Evolutionary conservation across 2,329 filamentous ascomycete genomes (phyloP).

Genomic region (Fusarium sp.): DNA sequence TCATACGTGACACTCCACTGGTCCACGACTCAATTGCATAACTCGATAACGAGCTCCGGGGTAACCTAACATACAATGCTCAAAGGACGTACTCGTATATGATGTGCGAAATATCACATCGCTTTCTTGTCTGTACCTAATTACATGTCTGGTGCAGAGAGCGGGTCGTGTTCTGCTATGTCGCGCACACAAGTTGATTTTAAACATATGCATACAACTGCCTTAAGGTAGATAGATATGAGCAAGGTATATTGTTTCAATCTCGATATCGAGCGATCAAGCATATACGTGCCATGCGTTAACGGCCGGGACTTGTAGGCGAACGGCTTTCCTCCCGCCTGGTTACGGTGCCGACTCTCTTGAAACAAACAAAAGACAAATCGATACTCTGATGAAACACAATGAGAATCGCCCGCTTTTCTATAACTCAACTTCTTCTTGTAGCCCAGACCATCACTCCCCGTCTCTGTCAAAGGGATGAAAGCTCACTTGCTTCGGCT

Average conservation of each 20-base stretch:
- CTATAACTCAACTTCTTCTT: background rate
- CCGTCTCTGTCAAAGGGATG: background rate
- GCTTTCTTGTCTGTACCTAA: background rate
- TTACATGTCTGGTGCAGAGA: background rate
- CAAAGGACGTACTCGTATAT: too few species aligned
- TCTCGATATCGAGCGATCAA: constrained; percentile 16
- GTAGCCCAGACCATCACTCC: background rate
- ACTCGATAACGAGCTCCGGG: background rate
- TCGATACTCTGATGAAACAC: constrained; percentile 9
- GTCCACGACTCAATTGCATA: background rate
- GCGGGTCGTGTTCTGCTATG: background rate
- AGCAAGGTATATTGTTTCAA: constrained; percentile 16
- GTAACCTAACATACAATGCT: background rate
- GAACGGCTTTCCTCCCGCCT: background rate
- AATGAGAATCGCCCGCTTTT: background rate
- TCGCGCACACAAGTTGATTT: background rate
- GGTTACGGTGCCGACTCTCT: background rate
- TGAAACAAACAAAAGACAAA: constrained; percentile 23
- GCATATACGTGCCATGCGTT: constrained; percentile 1
- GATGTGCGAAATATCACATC: background rate
- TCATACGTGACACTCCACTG: background rate
- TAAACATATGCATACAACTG: background rate
- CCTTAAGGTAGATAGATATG: background rate
- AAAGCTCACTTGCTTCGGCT: background rate
- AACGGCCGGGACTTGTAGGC: background rate